Percentiles rank a stretch among this genome's conserved stretches.
Conservation (phyloP, 1,139 yeast species). For the Suhomyces yuchorum region DNA sequence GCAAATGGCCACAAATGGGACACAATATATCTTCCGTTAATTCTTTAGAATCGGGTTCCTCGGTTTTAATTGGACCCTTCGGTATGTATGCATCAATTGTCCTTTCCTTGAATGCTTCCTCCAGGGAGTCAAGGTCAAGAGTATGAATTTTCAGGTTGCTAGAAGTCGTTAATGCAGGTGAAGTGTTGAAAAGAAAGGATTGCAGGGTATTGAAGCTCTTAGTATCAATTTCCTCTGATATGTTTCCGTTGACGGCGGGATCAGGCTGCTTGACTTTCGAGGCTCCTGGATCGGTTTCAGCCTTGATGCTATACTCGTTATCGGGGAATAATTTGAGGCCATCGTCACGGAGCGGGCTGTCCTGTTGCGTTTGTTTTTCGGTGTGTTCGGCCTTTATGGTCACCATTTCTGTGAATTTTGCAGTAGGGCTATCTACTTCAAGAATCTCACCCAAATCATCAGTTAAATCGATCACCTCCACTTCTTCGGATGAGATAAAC, state of each 20-base stretch:
- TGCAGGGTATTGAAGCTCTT: background rate
- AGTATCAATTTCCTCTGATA: background rate
- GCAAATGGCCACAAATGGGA: conserved; percentile 49
- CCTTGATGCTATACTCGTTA: background rate
- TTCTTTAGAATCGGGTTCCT: background rate
- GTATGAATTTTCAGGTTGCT: background rate
- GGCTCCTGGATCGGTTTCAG: background rate
- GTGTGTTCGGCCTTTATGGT: background rate
- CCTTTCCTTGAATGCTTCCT: too few relatives aligned
- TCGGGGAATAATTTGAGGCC: background rate
- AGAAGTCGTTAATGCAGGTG: background rate
- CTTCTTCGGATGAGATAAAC: background rate
- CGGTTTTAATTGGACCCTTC: background rate
- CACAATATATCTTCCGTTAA: conserved; percentile 27
- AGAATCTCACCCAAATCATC: background rate
- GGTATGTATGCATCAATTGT: too few relatives aligned
- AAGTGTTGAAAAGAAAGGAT: background rate
- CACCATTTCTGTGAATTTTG: background rate
- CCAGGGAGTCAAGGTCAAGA: background rate
- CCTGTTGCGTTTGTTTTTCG: background rate
- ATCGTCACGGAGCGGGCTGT: too few relatives aligned
- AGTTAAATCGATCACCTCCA: background rate
- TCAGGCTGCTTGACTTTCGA: background rate
- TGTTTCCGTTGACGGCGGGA: background rate
- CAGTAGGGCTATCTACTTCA: background rate